Percentiles rank a stretch among this genome's conserved stretches.
phyloP scores from a whole-genome alignment of 345 rosid species.

The Euphorbia pulcherrima region DNA sequence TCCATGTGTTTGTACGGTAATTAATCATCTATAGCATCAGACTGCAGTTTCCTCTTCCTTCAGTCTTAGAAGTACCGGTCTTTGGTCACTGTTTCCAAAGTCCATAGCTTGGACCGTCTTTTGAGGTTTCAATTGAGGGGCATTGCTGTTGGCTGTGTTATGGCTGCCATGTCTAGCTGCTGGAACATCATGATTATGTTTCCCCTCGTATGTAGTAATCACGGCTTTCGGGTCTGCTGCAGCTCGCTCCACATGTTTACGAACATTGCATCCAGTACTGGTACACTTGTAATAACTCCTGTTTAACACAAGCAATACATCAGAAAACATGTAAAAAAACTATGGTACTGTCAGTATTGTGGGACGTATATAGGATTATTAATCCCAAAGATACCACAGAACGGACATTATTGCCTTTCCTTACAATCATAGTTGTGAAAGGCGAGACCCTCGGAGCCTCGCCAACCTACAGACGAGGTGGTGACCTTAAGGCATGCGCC shows the following conservation, averaged over 20 bases:
- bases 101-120: slow-evolving; percentile 32
- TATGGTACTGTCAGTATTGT: background rate
- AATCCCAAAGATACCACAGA: background rate
- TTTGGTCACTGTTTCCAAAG: slow-evolving; percentile 45
- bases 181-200: slow-evolving; percentile 83
- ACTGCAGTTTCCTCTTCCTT: slow-evolving; percentile 67
- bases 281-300: slow-evolving; percentile 98
- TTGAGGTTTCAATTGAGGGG: slow-evolving; percentile 27
- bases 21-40: slow-evolving; percentile 19
- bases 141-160: slow-evolving; percentile 24
- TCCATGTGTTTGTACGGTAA: background rate
- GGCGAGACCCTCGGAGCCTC: no score
- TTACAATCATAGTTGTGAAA: no score
- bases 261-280: slow-evolving; percentile 74
- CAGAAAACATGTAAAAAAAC: background rate
- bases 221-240: slow-evolving; percentile 84
- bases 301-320: slow-evolving; percentile 15
- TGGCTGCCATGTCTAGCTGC: slow-evolving; percentile 64
- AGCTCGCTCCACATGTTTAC: slow-evolving; percentile 94
- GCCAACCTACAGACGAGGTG: no score
- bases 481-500: no score
- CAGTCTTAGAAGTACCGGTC: slow-evolving; percentile 59
- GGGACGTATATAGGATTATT: background rate
- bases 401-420: background rate
- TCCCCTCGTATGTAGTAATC: slow-evolving; percentile 92